Conservation (phyloP, 805 yeast species). For the Suhomyces pyralidae region DNA sequence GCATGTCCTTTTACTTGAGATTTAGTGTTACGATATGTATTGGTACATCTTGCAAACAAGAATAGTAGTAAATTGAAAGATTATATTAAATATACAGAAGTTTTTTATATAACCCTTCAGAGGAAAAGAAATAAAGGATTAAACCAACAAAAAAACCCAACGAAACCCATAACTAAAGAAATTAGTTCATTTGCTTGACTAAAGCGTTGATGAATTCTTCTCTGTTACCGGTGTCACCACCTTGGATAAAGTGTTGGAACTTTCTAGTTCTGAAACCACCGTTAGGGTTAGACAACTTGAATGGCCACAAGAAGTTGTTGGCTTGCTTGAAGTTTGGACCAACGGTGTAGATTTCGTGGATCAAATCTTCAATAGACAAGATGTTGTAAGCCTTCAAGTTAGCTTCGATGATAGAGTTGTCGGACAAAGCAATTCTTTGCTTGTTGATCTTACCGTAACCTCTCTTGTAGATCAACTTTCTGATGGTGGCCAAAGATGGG, state of each 20-base stretch:
- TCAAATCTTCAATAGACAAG: constrained; percentile 86
- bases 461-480: constrained; percentile 95
- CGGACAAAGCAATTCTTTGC: constrained; percentile 89
- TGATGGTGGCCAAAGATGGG: constrained; percentile 89
- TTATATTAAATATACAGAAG: constrained; percentile 5
- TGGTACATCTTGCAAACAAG: neutral
- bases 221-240: constrained; percentile 99
- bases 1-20: no score
- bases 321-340: constrained; percentile 99
- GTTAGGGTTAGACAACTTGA: constrained; percentile 92
- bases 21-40: neutral
- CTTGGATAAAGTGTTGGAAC: constrained; percentile 95
- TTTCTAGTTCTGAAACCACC: constrained; percentile 99
- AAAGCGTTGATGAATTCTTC: constrained; percentile 93
- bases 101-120: constrained; percentile 5
- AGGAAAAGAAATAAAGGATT: constrained; percentile 9
- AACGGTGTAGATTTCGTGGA: constrained; percentile 93
- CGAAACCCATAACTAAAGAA: constrained; percentile 10
- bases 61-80: constrained; percentile 5
- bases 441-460: constrained; percentile 96
- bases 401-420: constrained; percentile 86
- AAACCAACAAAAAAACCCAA: constrained; percentile 5
- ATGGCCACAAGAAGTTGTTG: constrained; percentile 98
- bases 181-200: constrained; percentile 90
- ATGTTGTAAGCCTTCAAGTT: constrained; percentile 90